Base-by-base conservation (phyloP, 352 stramenopile genomes). In the Thraustochytrium sp. region DNA sequence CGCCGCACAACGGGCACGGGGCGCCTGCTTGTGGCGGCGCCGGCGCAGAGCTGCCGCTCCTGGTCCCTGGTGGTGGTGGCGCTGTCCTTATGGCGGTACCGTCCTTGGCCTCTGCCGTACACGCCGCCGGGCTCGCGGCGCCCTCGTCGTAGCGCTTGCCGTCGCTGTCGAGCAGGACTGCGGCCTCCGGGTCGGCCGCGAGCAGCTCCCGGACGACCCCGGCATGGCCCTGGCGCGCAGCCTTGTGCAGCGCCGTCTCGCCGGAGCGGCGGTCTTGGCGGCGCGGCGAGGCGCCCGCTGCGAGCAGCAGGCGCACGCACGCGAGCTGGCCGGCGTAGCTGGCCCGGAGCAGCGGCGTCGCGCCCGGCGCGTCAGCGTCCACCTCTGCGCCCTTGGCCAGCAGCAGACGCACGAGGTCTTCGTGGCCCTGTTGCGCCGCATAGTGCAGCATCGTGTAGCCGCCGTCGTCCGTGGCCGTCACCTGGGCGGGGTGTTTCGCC, bases 391-490 rank as follows among this genome's bases (percentile, higher is more conserved):
- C 46, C 1, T 13, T 40, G 23, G 68, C 37, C 46, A 77, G n/a
- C 36, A 77, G 65, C 11, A 62, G 34, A 40, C 11, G 11, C 13
- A 77, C 65, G 2, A 61, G 11, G n/a, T 62, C 49, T 13, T 16
- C 37, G 31, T 75, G 65, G 31, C 65, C 65, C 11, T 77, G 65
- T 26, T 77, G 65, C 65, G 65, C 65, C 2, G 65, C 65, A 2
- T 62, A 77, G 42, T 77, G 65, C 40, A 77, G 65, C 65, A 62
- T 62, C 11, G 65, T 77, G 42, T 77, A 77, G 18, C 65, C 65
- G 21, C 42, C 42, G n/a, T 23, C 29, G 31, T 77, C 65, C 16
- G 16, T 75, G 36, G 49, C 42, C 26, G 9, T 23, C 40, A 62
- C 65, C 8, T 18, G 11, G 46, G 3, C 16, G 40, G 9, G 8